Evolutionary conservation across 345 rosid species (phyloP).

Genomic region (Populus ilicifolia): DNA sequence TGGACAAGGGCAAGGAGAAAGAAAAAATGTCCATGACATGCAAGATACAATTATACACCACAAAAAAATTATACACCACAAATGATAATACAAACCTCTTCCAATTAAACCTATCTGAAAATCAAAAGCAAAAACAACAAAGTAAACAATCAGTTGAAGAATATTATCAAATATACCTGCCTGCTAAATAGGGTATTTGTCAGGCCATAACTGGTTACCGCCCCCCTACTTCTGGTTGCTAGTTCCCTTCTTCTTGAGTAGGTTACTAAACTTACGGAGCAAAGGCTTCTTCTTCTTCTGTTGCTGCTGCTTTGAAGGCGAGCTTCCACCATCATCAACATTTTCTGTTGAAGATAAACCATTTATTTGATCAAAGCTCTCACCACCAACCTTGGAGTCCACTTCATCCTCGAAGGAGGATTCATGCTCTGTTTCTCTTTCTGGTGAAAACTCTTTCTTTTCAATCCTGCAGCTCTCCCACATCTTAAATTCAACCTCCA

Average conservation of each 20-base stretch:
- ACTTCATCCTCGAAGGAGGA: slow-evolving; percentile 70
- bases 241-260: slow-evolving; percentile 83
- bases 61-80: too few relatives aligned
- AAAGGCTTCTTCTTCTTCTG: slow-evolving; percentile 89
- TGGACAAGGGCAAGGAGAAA: slow-evolving; percentile 19
- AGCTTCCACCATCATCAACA: slow-evolving; percentile 41
- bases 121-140: slow-evolving; percentile 27
- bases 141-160: slow-evolving; percentile 36
- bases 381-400: slow-evolving; percentile 52
- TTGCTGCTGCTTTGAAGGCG: slow-evolving; percentile 53
- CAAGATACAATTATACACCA: too few relatives aligned
- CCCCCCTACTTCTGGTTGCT: slow-evolving; percentile 55
- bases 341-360: slow-evolving; percentile 58
- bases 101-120: slow-evolving; percentile 33
- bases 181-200: slow-evolving; percentile 17
- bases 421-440: slow-evolving; percentile 63
- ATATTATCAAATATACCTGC: slow-evolving; percentile 32
- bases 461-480: slow-evolving; percentile 99
- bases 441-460: slow-evolving; percentile 86
- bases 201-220: slow-evolving; percentile 22
- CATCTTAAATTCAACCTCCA: slow-evolving; percentile 77
- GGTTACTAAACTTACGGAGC: slow-evolving; percentile 84
- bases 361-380: slow-evolving; percentile 59
- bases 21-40: slow-evolving; percentile 34
- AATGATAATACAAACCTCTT: slow-evolving; percentile 40